Base-by-base conservation (phyloP, 192 early-diverging fungal genomes). In the Borealophlyctis nickersoniae region DNA sequence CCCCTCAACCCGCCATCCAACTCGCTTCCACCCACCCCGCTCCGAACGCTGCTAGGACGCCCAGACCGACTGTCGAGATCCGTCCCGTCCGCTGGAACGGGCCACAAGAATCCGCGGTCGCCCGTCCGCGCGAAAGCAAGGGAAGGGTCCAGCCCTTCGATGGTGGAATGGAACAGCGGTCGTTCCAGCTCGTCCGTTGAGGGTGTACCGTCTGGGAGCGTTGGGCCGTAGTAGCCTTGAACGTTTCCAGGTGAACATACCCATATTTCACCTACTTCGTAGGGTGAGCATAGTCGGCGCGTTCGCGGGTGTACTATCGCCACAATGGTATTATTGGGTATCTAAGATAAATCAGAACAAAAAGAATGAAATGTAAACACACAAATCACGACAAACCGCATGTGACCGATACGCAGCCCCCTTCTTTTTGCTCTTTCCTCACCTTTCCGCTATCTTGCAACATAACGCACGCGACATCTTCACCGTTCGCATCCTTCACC, bases 221-320 rank as follows among this genome's bases (percentile, higher is more conserved):
- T n/a, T n/a, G n/a, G n/a, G 4, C 54, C 60, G 22, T 58, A 68
- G 49, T 60, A 39, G 11, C 73, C 72, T 28, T 78, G 74, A 64
- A 76, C 75, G 49, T 52, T 65, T 55, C 75, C 81, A 58, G 75
- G 77, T 67, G 84, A 87, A 27, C 77, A 85, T 14, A 94, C 90
- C 90, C 91, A 94, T 14, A 94, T 92, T 75, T 92, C 92, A 48
- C 92, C 92, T 55, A 92, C 76, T 49, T 83, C 78, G 36, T 89
- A 84, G 2, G 81, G 81, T 4, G 81, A 70, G 63, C 89, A 86
- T 5, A 90, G 74, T n/a, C 67, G 75, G 9, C 80, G 78, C 13
- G 91, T 90, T 55, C 79, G 79, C 0, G 92, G 90, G 53, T 94
- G 83, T 30, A 94, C 88, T 56, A 94, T 92, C 27, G 89, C 92